Percentiles rank a stretch among this genome's conserved stretches.
These are phyloP conservation scores for Anthracocystis setariae DNA, from an alignment of 1,284 basidiomycete species.

Conservation along the genomic window DNA sequence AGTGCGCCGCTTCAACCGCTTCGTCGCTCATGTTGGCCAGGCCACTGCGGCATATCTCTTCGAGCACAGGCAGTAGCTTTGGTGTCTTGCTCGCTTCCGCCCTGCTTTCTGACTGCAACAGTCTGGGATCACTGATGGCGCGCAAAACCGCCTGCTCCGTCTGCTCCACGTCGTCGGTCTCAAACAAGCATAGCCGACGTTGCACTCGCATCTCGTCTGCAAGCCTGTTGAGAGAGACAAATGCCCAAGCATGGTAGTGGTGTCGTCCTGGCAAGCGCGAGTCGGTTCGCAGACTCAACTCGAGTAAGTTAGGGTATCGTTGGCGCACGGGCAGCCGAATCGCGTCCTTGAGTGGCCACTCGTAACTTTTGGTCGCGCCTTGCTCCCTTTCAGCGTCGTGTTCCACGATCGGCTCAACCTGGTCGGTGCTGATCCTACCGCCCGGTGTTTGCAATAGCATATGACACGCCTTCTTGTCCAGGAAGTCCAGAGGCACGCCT, in stretches of 20 bases:
- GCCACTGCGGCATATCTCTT: constrained; percentile 43
- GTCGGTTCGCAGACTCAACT: constrained; percentile 51
- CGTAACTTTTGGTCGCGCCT: constrained; percentile 43
- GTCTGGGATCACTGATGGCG: constrained; percentile 32
- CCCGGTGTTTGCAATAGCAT: constrained; percentile 53
- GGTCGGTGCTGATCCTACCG: constrained; percentile 45
- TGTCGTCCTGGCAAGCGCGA: constrained; percentile 54
- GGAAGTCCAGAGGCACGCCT: constrained; percentile 33
- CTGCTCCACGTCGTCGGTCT: constrained; percentile 42
- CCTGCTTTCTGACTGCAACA: constrained; percentile 23
- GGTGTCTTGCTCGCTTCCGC: constrained; percentile 1
- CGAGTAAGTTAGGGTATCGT: constrained; percentile 45
- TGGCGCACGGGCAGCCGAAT: constrained; percentile 47
- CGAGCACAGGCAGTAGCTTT: constrained; percentile 44
- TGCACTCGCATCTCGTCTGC: constrained; percentile 44
- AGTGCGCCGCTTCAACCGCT: constrained; percentile 18
- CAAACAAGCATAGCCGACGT: constrained; percentile 44
- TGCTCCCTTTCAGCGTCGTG: constrained; percentile 36
- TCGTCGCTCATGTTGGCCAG: constrained; percentile 25
- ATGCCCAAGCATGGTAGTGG: constrained; percentile 47
- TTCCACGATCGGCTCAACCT: constrained; percentile 32
- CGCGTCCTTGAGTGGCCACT: constrained; percentile 41
- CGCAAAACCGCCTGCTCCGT: constrained; percentile 57
- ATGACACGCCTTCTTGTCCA: constrained; percentile 51
- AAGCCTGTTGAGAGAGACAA: constrained; percentile 52